These are phyloP conservation scores for Penicillium sp. DNA, from an alignment of 2,329 filamentous ascomycete genomes.

Conservation along the genomic window DNA sequence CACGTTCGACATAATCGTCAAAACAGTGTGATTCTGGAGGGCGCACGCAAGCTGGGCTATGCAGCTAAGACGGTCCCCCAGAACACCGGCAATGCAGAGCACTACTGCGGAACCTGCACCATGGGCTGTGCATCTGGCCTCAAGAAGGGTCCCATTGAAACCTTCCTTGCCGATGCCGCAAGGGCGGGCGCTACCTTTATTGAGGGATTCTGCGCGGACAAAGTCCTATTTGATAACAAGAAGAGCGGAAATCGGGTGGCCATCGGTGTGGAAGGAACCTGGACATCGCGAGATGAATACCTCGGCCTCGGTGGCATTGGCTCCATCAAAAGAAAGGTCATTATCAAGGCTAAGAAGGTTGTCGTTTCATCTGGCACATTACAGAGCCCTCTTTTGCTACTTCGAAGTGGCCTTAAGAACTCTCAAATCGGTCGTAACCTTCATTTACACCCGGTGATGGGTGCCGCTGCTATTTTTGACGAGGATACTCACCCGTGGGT, in stretches of 20 bases:
- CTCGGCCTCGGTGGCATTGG: constrained; percentile 56
- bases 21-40: constrained; percentile 72
- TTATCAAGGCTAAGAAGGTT: constrained; percentile 76
- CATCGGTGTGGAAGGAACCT: constrained; percentile 69
- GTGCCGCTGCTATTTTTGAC: constrained; percentile 61
- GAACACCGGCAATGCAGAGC: constrained; percentile 71
- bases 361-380: constrained; percentile 76
- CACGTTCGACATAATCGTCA: constrained; percentile 69
- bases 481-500: constrained; percentile 71
- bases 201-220: constrained; percentile 74
- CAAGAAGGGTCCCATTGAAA: constrained; percentile 76
- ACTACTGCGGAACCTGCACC: constrained; percentile 70
- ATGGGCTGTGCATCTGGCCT: constrained; percentile 62
- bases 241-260: constrained; percentile 57
- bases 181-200: constrained; percentile 75
- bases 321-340: constrained; percentile 60
- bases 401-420: constrained; percentile 78
- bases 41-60: constrained; percentile 71
- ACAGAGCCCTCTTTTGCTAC: constrained; percentile 72
- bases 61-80: constrained; percentile 68
- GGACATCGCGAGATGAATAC: constrained; percentile 68
- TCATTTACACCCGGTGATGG: constrained; percentile 68
- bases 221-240: constrained; percentile 63
- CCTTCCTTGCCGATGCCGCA: constrained; percentile 77
- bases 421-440: constrained; percentile 78